Evolutionary conservation across 495 filamentous ascomycete genomes (phyloP), one percentile per base, ranked within the genome.

Genomic region (Aspergillus affinis): DNA sequence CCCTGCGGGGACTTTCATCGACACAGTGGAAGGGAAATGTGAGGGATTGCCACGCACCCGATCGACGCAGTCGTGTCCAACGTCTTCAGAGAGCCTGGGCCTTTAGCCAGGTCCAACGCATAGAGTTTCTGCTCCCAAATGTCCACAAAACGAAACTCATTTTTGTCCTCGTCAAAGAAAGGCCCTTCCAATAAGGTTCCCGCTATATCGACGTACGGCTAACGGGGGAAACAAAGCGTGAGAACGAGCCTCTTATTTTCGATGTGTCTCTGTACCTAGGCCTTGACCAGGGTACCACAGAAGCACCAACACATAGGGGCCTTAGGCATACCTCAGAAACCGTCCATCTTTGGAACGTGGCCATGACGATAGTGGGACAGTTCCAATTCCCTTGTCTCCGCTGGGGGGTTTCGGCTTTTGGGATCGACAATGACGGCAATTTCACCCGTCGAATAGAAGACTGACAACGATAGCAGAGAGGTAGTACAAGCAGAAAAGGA

Each of bases 81-180:
- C 17, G 85, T 83, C 57, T 78, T 82, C 66, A 93, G 77, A 46
- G 88, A 87, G 15, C 73, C 74, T 20, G 87, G 82, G 5, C 87
- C 88, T 58, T 82, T 72, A 36, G 69, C 75, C n/a, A 94, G 76
- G 67, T 91, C 83, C 58, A 97, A 79, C 32, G 78, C 77, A 75
- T 95, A 92, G 46, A 96, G 69, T 61, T 87, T 84, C 69, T 88
- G 80, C 61, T 90, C 84, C 73, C 86, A 90, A 73, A 96, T 94
- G 76, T 98, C 93, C 60, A 96, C 86, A 72, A 94, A 96, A 62
- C 93, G 90, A 45, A 96, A 83, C 60, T 84, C 84, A 63, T 91
- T 82, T 46, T 81, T 86, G 21, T 73, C 72, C 27, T 79, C 69
- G 66, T 94, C 90, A 73, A 88, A 90, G 77, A 84, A 92, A 15